Conservation (phyloP, 805 yeast genomes). For the Candida patagonica region DNA sequence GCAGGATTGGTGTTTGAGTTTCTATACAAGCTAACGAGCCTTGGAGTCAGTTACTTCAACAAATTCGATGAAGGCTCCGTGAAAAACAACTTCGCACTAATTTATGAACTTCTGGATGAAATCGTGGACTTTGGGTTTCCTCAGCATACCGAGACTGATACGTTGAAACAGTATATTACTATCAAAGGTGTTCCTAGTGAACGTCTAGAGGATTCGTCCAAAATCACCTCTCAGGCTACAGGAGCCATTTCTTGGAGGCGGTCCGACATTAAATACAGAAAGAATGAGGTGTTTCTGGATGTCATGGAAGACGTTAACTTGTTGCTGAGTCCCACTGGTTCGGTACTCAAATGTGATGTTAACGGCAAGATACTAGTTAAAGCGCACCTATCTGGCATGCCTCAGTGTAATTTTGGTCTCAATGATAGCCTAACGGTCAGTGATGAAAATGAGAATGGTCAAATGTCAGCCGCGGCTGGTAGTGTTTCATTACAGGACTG, state of each 20-base stretch:
- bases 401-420: slow-evolving; percentile 73
- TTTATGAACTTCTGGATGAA: slow-evolving; percentile 74
- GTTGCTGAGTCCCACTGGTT: slow-evolving; percentile 50
- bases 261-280: slow-evolving; percentile 61
- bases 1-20: slow-evolving; percentile 75
- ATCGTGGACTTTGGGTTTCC: slow-evolving; percentile 73
- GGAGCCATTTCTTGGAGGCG: slow-evolving; percentile 60
- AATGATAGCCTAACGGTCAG: slow-evolving; percentile 40
- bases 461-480: slow-evolving; percentile 34
- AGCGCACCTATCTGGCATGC: slow-evolving; percentile 71
- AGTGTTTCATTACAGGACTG: slow-evolving; percentile 61
- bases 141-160: slow-evolving; percentile 46
- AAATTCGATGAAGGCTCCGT: slow-evolving; percentile 41
- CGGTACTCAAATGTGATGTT: slow-evolving; percentile 57
- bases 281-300: slow-evolving; percentile 70
- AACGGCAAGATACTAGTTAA: slow-evolving; percentile 68
- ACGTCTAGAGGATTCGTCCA: slow-evolving; percentile 14
- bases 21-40: slow-evolving; percentile 48
- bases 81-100: slow-evolving; percentile 53
- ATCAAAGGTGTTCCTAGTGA: slow-evolving; percentile 21
- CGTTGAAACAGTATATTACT: slow-evolving; percentile 32
- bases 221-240: slow-evolving; percentile 29
- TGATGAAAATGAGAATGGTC: slow-evolving; percentile 15
- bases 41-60: slow-evolving; percentile 40
- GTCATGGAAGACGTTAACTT: slow-evolving; percentile 69